Evolutionary conservation across 176 grass and related monocot species (phyloP).

Genomic region (Zea mays): Zm-B73-REFERENCE-NAM-5.0 NC_050102.1:59927001-59927500

Average conservation of each 20-base stretch:
- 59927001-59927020: constrained; percentile 42
- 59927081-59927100: constrained; percentile 85
- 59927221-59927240: not conserved
- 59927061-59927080: constrained; percentile 90
- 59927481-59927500: too few species aligned
- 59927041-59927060: constrained; percentile 64
- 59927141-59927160: not conserved
- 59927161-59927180: not conserved
- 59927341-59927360: not conserved
- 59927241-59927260: not conserved
- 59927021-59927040: constrained; percentile 53
- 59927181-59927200: not conserved
- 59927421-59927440: not conserved
- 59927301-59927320: not conserved
- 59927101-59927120: constrained; percentile 39
- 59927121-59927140: constrained; percentile 22
- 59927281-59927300: not conserved
- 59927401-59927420: not conserved
- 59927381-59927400: not conserved
- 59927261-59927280: not conserved
- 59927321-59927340: not conserved
- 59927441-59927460: too few species aligned
- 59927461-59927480: too few species aligned
- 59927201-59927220: not conserved
- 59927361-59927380: not conserved